These are phyloP conservation scores for Aphanomyces invadans DNA, from an alignment of 352 stramenopile genomes.

Conservation along the genomic window DNA sequence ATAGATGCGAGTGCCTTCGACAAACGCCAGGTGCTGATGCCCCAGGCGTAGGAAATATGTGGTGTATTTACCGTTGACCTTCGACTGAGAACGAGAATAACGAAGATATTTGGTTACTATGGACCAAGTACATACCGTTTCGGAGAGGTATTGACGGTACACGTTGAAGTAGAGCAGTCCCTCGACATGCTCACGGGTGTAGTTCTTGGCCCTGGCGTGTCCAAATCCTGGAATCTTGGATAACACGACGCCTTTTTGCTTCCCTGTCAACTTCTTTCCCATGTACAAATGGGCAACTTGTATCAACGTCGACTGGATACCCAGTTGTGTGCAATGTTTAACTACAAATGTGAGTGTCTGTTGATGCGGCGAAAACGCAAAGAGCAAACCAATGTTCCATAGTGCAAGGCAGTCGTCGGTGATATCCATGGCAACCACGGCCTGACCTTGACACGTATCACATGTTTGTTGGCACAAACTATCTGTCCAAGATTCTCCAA, in stretches of 20 bases:
- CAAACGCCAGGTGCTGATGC: not conserved
- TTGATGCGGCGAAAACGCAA: not conserved
- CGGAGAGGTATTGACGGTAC: not conserved
- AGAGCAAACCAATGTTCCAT: constrained; percentile 16
- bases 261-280: constrained; percentile 1
- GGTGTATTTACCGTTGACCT: constrained; percentile 5
- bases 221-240: not conserved
- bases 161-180: constrained; percentile 14
- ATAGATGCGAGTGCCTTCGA: not conserved
- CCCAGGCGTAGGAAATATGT: constrained; percentile 1
- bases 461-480: not conserved
- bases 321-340: constrained; percentile 8
- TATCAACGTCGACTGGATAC: not conserved
- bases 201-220: not conserved
- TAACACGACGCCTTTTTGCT: not conserved
- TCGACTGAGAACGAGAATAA: not conserved
- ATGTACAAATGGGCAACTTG: constrained; percentile 9
- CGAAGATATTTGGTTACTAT: not conserved
- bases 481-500: constrained; percentile 7
- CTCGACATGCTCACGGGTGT: constrained; percentile 5
- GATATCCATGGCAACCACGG: not conserved
- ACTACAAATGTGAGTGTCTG: not conserved
- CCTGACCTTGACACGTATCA: constrained; percentile 13
- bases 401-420: constrained; percentile 1
- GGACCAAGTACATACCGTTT: not conserved